Base-by-base conservation (phyloP, 768 basidiomycete genomes). In the Phylloporus scabripes region DNA sequence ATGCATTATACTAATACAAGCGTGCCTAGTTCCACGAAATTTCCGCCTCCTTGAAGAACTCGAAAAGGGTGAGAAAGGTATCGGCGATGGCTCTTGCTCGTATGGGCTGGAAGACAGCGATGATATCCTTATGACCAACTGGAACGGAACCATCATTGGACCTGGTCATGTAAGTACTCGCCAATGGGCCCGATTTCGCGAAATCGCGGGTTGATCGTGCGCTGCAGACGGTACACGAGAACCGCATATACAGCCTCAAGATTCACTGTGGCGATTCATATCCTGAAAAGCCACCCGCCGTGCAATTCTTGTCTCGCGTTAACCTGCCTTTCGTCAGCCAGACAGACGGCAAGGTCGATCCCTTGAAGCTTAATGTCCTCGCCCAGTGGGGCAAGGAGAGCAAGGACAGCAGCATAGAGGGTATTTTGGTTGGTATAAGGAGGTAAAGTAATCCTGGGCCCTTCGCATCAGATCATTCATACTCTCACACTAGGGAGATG, bases 11-110 rank as follows among this genome's bases (percentile, higher is more conserved):
- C 53, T 56, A 11, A 54, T 20, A 23, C n/a, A 15, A n/a, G 14
- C 26, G 10, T 17, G 39, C 10, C 18, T 63, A 97, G 95, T 99
- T 54, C 95, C 95, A 23, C 80, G 95, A 64, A 97, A 94, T 72
- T 98, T 98, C 75, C 81, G 90, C 43, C 82, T 98, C 18, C 82
- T 99, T 33, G 96, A 96, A 66, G 96, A 99, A 74, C 87, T 99
- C 56, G 96, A 99, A 70, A 97, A 98, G 72, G 96, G 96, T 62
- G 96, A 99, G 78, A 99, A 99, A 70, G 96, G 96, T 45, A 92
- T 98, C 66, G 95, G 95, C 55, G 95, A 97, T 72, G 95, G 94
- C 48, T 92, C 89, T 15, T 96, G 92, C 74, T 95, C 92, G 17
- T 99, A 98, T 61, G 96, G 96, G 34, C 74, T 99, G 51, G 91